Evolutionary conservation across 345 rosid genomes (phyloP).

Genomic region (Aquilaria yunnanensis): DNA sequence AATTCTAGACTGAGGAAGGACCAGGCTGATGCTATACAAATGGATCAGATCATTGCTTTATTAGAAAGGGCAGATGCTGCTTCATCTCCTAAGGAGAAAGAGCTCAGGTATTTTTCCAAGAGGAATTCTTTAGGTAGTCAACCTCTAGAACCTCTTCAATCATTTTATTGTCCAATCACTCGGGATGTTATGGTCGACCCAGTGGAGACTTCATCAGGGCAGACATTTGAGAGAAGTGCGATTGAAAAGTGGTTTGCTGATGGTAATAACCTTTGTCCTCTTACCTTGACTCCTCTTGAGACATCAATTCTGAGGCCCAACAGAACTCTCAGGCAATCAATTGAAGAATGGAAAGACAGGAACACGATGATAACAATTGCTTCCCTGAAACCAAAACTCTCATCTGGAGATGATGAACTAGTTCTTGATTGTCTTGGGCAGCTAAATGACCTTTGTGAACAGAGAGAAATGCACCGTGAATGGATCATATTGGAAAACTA

Average conservation of each 20-base stretch:
- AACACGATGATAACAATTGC: slow-evolving; percentile 62
- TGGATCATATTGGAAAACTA: slow-evolving; percentile 65
- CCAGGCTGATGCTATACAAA: slow-evolving; percentile 66
- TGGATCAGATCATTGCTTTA: slow-evolving; percentile 72
- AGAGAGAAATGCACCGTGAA: slow-evolving; percentile 50
- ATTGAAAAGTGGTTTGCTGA: slow-evolving; percentile 61
- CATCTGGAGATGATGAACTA: slow-evolving; percentile 38
- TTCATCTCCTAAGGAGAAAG: slow-evolving; percentile 50
- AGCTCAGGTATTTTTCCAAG: slow-evolving; percentile 44
- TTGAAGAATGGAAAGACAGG: slow-evolving; percentile 76
- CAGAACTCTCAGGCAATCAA: slow-evolving; percentile 59
- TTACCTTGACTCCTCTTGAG: slow-evolving; percentile 46
- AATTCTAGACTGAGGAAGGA: slow-evolving; percentile 50
- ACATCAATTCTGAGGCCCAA: slow-evolving; percentile 57
- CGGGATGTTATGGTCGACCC: slow-evolving; percentile 67
- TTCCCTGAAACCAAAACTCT: slow-evolving; percentile 44
- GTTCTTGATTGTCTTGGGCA: slow-evolving; percentile 39
- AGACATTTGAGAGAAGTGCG: slow-evolving; percentile 66
- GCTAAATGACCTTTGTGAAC: slow-evolving; percentile 50
- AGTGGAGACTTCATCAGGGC: slow-evolving; percentile 73
- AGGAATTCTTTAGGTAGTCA: slow-evolving; percentile 55
- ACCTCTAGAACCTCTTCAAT: slow-evolving; percentile 56
- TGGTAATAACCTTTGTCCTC: slow-evolving; percentile 54
- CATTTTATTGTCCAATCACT: slow-evolving; percentile 69
- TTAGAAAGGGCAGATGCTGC: slow-evolving; percentile 65